Percentiles rank a stretch among this genome's conserved stretches.
These are phyloP conservation scores for Solanum okadae DNA, from an alignment of 257 asterid genomes.

Conservation along the genomic window DNA sequence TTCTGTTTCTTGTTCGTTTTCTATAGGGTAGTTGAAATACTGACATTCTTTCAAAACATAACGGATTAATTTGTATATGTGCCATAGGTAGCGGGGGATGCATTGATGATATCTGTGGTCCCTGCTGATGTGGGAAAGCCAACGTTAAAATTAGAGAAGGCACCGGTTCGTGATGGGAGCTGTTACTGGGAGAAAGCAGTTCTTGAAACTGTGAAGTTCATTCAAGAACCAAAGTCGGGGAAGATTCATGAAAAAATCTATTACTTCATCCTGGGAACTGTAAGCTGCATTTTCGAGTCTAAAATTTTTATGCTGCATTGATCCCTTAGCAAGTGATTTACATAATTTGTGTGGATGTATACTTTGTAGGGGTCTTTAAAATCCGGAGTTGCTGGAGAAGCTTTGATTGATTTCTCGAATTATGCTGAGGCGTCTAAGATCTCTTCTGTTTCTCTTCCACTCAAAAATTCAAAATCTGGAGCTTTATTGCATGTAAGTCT, in stretches of 20 bases:
- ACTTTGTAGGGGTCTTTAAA: constrained; percentile 48
- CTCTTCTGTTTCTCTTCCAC: constrained; percentile 68
- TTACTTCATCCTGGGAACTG: constrained; percentile 79
- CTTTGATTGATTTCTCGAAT: constrained; percentile 72
- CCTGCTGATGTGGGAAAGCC: constrained; percentile 90
- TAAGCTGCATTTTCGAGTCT: constrained; percentile 16
- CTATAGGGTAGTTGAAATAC: not conserved
- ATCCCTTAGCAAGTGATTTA: not conserved
- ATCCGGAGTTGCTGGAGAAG: constrained; percentile 70
- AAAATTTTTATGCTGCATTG: not conserved
- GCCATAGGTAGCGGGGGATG: constrained; percentile 51
- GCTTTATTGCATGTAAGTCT: constrained; percentile 59
- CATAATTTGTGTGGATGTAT: not conserved
- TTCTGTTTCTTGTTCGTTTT: not conserved
- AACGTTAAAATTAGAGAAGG: constrained; percentile 64
- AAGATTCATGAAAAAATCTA: constrained; percentile 79
- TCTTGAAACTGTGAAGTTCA: constrained; percentile 70
- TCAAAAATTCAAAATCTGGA: constrained; percentile 67
- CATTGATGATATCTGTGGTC: constrained; percentile 68
- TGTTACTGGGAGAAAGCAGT: constrained; percentile 90
- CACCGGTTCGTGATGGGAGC: constrained; percentile 60
- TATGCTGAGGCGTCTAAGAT: constrained; percentile 66
- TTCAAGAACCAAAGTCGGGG: constrained; percentile 71
- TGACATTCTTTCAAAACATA: not conserved
- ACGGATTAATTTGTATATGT: constrained; percentile 17